These are phyloP conservation scores for Peronospora belbahrii DNA, from an alignment of 352 stramenopile species.

Conservation along the genomic window DNA sequence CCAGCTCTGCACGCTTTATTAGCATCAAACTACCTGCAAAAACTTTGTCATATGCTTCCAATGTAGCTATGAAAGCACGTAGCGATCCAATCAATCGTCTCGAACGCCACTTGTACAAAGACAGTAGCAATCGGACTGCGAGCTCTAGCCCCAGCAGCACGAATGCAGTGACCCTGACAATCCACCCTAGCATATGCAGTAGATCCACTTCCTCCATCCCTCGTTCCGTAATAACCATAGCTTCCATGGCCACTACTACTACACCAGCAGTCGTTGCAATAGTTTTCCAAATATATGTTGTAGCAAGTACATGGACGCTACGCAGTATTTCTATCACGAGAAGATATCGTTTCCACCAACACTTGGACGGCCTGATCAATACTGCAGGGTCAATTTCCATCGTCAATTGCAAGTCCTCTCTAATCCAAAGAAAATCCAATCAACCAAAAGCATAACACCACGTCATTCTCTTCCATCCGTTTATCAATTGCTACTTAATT, in stretches of 20 bases:
- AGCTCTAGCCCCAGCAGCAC: constrained; percentile 9
- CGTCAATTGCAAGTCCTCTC: constrained; percentile 21
- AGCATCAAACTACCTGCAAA: constrained; percentile 34
- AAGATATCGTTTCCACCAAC: constrained; percentile 1
- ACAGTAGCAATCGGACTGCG: constrained; percentile 8
- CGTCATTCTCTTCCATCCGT: background rate
- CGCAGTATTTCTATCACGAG: constrained; percentile 5
- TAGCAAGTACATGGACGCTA: background rate
- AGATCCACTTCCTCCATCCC: background rate
- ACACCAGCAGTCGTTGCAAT: background rate
- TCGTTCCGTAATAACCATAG: background rate
- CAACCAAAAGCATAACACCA: background rate
- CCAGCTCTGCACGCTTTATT: constrained; percentile 55
- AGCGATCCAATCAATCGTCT: constrained; percentile 6
- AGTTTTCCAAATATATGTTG: background rate
- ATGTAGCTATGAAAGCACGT: background rate
- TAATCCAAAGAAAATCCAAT: no score
- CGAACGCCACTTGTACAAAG: constrained; percentile 9
- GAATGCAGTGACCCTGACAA: background rate
- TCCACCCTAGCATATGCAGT: constrained; percentile 5
- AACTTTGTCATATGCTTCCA: constrained; percentile 14
- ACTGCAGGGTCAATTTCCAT: background rate
- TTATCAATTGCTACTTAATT: background rate
- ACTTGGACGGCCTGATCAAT: background rate
- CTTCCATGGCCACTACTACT: background rate